These are phyloP conservation scores for Corylus americana DNA, from an alignment of 306 rosid genomes.

Conservation along the genomic window DNA sequence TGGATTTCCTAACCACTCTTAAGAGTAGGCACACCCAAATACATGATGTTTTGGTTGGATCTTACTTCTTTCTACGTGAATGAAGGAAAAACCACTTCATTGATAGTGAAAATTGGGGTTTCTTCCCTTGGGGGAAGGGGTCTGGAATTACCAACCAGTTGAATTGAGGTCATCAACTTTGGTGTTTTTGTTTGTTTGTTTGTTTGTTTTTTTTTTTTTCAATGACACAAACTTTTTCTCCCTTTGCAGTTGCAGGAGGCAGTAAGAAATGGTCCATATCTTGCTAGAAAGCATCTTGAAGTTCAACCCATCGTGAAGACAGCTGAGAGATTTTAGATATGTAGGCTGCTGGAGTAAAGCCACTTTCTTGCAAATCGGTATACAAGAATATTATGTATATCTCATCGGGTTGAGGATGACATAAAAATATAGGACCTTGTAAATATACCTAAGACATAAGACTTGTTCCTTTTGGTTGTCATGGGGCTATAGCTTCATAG, in stretches of 20 bases:
- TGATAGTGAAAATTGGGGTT: neutral
- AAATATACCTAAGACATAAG: neutral
- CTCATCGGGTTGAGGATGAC: neutral
- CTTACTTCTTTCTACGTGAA: neutral
- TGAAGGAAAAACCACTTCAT: neutral
- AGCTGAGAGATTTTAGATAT: constrained; percentile 70
- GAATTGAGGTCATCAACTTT: neutral
- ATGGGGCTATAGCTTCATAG: neutral
- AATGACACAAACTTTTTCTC: constrained; percentile 1
- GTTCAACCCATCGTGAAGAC: constrained; percentile 81
- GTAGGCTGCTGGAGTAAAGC: neutral
- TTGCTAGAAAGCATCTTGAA: constrained; percentile 47
- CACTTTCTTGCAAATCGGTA: no score
- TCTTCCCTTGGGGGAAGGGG: neutral
- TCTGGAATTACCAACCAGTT: neutral
- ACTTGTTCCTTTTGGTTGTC: neutral
- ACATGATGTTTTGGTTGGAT: neutral
- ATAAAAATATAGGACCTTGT: neutral
- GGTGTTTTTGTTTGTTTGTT: neutral
- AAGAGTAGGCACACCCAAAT: neutral
- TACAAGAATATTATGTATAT: neutral
- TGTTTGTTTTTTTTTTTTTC: no score
- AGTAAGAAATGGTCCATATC: constrained; percentile 73
- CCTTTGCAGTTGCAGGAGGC: constrained; percentile 74
- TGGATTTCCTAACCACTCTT: neutral